Base-by-base conservation (phyloP, 345 rosid species). In the Atalantia buxifolia region DNA sequence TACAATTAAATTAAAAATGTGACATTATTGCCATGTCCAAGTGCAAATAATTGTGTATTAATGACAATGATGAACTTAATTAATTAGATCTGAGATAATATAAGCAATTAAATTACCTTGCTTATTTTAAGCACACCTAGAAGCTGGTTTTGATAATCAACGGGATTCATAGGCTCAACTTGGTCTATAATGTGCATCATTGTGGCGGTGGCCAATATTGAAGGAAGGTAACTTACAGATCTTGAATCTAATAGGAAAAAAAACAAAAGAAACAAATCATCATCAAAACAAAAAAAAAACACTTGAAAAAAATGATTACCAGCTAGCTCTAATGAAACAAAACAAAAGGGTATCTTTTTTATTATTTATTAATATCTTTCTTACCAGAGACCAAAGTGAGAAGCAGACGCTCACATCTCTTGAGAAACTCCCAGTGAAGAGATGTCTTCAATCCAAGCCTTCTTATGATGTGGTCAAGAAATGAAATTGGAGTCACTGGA, bases 131-230 rank as follows among this genome's bases (percentile, higher is more conserved):
- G 91, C 73, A 86, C 88, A 75, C 79, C 78, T 69, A 88, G 84
- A 21, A 96, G 90, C 59, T 91, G 92, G 82, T 77, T 81, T 80
- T 87, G 82, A 84, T 84, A 86, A 69, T 82, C 90, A 60, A 80
- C 50, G 71, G 89, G 83, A 38, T 89, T 84, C 76, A 76, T 38
- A 19, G 88, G 88, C 75, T 92, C 92, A 53, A 92, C 82, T 80
- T 84, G 86, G 76, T 88, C 89, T 33, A 92, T 89, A 57, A 87
- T 89, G 66, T 86, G 88, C 89, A 93, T 85, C 95, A 94, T 92
- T 57, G 94, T 88, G 4, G 99, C 93, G 48, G 99, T 80, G 22
- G 98, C 99, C 81, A 93, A 79, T 33, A 87, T 91, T 55, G 98
- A 92, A 42, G 99, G 98, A 8, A 86, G 89, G 87, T 85, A 88